phyloP scores from a whole-genome alignment of 208 protist genomes.

The Crithidia mellificae region DNA sequence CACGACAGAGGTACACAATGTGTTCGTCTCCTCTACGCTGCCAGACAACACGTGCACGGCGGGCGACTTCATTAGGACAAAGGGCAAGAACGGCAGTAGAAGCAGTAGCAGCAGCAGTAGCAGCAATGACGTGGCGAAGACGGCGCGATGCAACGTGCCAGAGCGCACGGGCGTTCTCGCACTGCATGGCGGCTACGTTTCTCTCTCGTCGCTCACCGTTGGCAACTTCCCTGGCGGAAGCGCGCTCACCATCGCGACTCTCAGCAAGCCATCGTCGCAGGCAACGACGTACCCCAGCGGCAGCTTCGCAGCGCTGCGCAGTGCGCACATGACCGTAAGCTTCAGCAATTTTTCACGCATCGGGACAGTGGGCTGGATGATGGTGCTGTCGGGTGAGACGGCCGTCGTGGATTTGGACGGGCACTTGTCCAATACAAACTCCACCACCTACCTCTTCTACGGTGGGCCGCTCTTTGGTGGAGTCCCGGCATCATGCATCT shows the following conservation, averaged over 20 bases:
- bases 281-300: conserved; percentile 20
- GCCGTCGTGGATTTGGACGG: conserved; percentile 27
- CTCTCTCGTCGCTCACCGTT: conserved; percentile 6
- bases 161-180: conserved; percentile 5
- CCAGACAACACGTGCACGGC: conserved; percentile 9
- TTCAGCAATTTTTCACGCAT: conserved; percentile 17
- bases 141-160: not conserved
- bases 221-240: conserved; percentile 16
- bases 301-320: conserved; percentile 19
- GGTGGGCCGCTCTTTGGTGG: not conserved
- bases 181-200: conserved; percentile 25
- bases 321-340: conserved; percentile 7
- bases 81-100: not conserved
- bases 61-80: not conserved
- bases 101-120: no score
- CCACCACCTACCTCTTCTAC: conserved; percentile 4
- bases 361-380: not conserved
- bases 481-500: not conserved
- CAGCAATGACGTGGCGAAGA: no score
- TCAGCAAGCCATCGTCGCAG: conserved; percentile 15
- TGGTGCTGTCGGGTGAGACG: conserved; percentile 11
- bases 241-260: conserved; percentile 21
- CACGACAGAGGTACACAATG: conserved; percentile 6
- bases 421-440: conserved; percentile 4
- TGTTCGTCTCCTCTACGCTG: conserved; percentile 3